phyloP scores from a whole-genome alignment of 2,329 filamentous ascomycete genomes.

The Paecilomyces sp. region DNA sequence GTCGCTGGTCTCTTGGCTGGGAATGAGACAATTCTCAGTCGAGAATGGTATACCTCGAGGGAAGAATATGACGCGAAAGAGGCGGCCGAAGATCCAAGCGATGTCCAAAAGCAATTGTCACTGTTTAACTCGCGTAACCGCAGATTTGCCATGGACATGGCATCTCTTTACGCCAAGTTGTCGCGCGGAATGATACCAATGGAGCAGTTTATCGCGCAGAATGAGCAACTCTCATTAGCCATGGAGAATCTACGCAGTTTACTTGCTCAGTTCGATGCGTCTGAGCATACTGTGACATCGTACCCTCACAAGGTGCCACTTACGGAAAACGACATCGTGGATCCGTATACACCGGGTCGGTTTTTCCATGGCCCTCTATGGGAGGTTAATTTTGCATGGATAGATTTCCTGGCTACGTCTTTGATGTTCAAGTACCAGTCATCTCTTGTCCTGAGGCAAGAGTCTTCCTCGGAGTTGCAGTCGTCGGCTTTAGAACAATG shows the following conservation, averaged over 20 bases:
- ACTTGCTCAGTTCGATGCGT: conserved; percentile 58
- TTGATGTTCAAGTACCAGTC: conserved; percentile 76
- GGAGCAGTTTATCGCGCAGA: conserved; percentile 59
- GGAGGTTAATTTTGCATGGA: conserved; percentile 63
- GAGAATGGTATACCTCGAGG: conserved; percentile 68
- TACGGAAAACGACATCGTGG: conserved; percentile 60
- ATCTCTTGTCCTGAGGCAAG: conserved; percentile 48
- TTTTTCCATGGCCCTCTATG: conserved; percentile 66
- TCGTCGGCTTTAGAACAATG: conserved; percentile 62
- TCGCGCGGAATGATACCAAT: conserved; percentile 57
- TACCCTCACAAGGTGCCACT: conserved; percentile 50
- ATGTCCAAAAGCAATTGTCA: conserved; percentile 61
- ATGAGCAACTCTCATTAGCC: conserved; percentile 45
- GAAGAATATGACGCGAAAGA: conserved; percentile 58
- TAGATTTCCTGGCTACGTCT: conserved; percentile 72
- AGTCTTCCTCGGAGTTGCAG: conserved; percentile 48
- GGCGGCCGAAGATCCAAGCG: conserved; percentile 51
- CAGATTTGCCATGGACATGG: conserved; percentile 72
- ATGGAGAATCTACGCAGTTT: conserved; percentile 37
- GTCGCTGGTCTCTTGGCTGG: conserved; percentile 78
- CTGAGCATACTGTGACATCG: conserved; percentile 55
- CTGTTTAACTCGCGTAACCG: conserved; percentile 59
- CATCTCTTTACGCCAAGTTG: conserved; percentile 65
- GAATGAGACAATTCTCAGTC: conserved; percentile 63
- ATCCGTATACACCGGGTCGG: conserved; percentile 63